A percentile compares a stretch with the other conserved stretches of the same genome.
phyloP scores from a whole-genome alignment of 768 basidiomycete genomes.

The Boletus edulis region DNA sequence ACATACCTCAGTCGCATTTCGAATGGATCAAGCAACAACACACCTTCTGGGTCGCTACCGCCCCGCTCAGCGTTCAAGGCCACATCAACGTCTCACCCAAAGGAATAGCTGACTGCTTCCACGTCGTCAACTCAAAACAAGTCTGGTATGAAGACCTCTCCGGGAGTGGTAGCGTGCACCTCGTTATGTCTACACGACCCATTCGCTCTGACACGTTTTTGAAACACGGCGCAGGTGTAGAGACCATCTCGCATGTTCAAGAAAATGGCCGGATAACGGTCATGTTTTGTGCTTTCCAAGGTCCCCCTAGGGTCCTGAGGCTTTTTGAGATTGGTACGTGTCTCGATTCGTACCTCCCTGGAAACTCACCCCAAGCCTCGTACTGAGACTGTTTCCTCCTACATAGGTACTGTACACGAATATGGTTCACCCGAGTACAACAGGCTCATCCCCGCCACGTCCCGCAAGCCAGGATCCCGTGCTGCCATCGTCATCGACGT shows the following conservation, averaged over 20 bases:
- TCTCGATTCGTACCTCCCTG: not conserved
- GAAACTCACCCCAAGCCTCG: too few species aligned
- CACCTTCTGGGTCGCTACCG: conserved; percentile 70
- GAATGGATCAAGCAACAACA: conserved; percentile 63
- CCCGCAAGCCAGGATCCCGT: conserved; percentile 57
- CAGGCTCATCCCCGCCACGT: conserved; percentile 42
- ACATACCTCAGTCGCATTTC: conserved; percentile 52
- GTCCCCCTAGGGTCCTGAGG: conserved; percentile 56
- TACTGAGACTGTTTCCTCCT: not conserved
- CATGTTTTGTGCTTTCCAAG: conserved; percentile 61
- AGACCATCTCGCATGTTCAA: conserved; percentile 59
- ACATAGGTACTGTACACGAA: conserved; percentile 56
- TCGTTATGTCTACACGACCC: not conserved
- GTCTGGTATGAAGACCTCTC: conserved; percentile 77
- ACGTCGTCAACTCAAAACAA: conserved; percentile 48
- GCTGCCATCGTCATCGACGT: conserved; percentile 60
- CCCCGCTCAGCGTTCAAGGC: conserved; percentile 54
- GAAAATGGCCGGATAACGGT: conserved; percentile 66
- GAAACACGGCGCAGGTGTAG: conserved; percentile 41
- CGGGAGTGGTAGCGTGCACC: conserved; percentile 52
- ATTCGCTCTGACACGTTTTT: not conserved
- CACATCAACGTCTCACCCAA: conserved; percentile 72
- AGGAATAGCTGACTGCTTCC: conserved; percentile 62
- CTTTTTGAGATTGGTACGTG: conserved; percentile 55
- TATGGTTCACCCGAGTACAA: conserved; percentile 63